These are phyloP conservation scores for Pulveroboletus sp. DNA, from an alignment of 768 basidiomycete genomes.

Conservation along the genomic window DNA sequence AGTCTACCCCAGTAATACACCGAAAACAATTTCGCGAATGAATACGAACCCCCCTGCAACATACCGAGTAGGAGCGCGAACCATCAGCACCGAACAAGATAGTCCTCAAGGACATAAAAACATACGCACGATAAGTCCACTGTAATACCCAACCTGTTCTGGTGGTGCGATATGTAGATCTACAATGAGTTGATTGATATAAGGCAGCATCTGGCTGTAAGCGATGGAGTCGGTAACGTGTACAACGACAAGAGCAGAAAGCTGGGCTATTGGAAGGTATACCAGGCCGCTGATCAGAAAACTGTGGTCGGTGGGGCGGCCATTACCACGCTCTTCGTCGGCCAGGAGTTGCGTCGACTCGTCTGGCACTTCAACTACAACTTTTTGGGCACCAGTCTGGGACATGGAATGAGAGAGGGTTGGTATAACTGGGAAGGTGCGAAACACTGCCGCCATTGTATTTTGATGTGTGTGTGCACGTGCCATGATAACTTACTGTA, in stretches of 20 bases:
- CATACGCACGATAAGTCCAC: constrained; percentile 47
- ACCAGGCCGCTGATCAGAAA: not conserved
- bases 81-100: too few relatives aligned
- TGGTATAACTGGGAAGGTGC: too few relatives aligned
- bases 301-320: not conserved
- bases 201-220: constrained; percentile 62
- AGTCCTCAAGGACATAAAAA: too few relatives aligned
- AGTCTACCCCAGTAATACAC: too few relatives aligned
- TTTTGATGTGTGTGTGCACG: too few relatives aligned
- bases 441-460: too few relatives aligned
- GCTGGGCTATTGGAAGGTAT: constrained; percentile 44
- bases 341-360: constrained; percentile 17
- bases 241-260: constrained; percentile 39
- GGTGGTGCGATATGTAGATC: constrained; percentile 51
- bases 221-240: constrained; percentile 58
- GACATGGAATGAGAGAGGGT: constrained; percentile 4
- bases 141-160: constrained; percentile 60
- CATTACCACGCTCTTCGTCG: constrained; percentile 6
- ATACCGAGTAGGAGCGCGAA: too few relatives aligned
- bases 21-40: constrained; percentile 54
- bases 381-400: not conserved
- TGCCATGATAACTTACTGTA: too few relatives aligned
- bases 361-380: not conserved
- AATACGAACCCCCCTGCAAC: constrained; percentile 59
- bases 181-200: constrained; percentile 62